Evolutionary conservation across 148 eudicot genomes (phyloP), one percentile per base, ranked within the genome.

Genomic region (Beta vulgaris): DNA sequence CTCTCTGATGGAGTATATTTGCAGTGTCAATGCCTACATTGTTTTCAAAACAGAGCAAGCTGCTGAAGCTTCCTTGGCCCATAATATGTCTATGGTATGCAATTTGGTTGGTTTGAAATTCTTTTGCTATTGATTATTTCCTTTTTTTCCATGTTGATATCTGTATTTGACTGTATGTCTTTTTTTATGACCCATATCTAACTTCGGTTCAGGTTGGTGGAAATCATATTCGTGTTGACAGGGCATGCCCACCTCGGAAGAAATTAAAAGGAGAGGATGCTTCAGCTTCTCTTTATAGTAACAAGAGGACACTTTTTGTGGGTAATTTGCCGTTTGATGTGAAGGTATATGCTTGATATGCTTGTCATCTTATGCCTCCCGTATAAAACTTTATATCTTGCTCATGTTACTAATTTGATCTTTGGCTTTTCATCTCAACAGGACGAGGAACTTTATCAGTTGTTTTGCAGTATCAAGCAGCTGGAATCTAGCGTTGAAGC

Each of bases 181-280:
- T 23, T 15, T 53, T 26, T 28, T 68, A 6, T 69, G 19, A 74
- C n/a, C 59, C 64, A 28, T 46, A 18, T 23, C 44, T 58, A 0
- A 34, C 32, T 65, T 13, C 79, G 70, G 26, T 39, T 88, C 82
- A 95, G 99, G 79, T 95, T 78, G 92, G 83, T 61, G 97, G 96
- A 76, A 92, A 91, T 77, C 99, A 95, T 76, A 83, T 95, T 16
- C 92, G 96, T 53, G 92, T 95, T 75, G 99, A 95, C 84, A 90
- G 99, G 84, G 97, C 99, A 32, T 95, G 99, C 69, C 99, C 99
- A 60, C 99, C 99, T 29, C 93, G 96, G 62, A 95, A 95, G 91
- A 95, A 95, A 76, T 75, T 95, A 71, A 92, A 92, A 88, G 97
- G 91, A 75, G 99, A 89, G 10, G 67, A 65, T 74, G 71, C 80